A percentile compares a stretch with the other conserved stretches of the same genome.
phyloP scores from a whole-genome alignment of 768 basidiomycete species.

The Trametes villosa region DNA sequence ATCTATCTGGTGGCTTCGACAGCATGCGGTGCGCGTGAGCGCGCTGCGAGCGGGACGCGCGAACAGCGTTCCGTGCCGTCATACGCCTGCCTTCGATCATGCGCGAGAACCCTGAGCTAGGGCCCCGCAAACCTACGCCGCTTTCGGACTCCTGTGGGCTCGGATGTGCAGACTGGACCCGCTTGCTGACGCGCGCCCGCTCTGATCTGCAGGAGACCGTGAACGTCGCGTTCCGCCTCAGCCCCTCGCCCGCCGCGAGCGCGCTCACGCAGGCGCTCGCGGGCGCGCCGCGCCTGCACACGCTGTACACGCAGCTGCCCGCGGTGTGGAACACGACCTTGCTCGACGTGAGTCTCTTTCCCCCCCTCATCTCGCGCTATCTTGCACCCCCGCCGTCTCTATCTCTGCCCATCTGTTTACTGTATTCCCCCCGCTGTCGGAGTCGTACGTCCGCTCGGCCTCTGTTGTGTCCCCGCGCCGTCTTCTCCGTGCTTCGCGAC shows the following conservation, averaged over 20 bases:
- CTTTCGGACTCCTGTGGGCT: not conserved
- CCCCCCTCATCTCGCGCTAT: not conserved
- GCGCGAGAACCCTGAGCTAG: not conserved
- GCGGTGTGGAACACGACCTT: constrained; percentile 62
- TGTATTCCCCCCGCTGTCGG: not conserved
- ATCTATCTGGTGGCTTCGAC: not conserved
- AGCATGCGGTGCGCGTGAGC: not conserved
- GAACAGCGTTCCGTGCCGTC: not conserved
- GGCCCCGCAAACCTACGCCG: not conserved
- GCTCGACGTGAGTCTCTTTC: constrained; percentile 44
- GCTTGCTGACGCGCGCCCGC: constrained; percentile 13
- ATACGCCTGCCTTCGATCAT: not conserved
- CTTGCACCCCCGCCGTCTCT: not conserved
- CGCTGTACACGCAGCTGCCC: constrained; percentile 57
- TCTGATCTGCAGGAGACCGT: constrained; percentile 48
- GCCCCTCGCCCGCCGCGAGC: constrained; percentile 39
- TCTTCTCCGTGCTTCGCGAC: not conserved
- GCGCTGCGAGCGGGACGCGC: too few species aligned
- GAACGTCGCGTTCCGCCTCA: constrained; percentile 59
- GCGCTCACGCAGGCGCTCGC: constrained; percentile 43
- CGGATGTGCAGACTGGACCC: constrained; percentile 8
- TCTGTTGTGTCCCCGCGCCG: not conserved
- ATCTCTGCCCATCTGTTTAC: not conserved
- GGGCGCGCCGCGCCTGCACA: constrained; percentile 48
- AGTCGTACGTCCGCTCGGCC: not conserved